phyloP scores from a whole-genome alignment of 2,329 filamentous ascomycete species.

The Aspergillus sp. region DNA sequence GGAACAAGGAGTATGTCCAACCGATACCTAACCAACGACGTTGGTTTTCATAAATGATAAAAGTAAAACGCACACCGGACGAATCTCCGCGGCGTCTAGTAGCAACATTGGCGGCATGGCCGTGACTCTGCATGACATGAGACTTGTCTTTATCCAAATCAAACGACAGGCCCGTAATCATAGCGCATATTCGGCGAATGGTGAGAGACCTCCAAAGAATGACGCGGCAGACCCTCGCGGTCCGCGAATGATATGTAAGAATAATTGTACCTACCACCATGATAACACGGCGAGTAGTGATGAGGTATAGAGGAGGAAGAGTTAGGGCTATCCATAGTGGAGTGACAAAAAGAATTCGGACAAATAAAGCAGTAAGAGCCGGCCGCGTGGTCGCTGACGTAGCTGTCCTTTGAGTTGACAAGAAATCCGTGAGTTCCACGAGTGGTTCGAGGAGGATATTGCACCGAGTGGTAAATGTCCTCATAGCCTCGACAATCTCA shows the following conservation, averaged over 20 bases:
- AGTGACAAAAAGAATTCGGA: conserved; percentile 82
- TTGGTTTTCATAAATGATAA: conserved; percentile 95
- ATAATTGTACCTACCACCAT: conserved; percentile 83
- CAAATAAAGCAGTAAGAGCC: conserved; percentile 83
- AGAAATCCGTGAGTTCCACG: conserved; percentile 84
- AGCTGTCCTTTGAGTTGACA: conserved; percentile 85
- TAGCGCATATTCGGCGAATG: conserved; percentile 66
- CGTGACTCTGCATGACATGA: conserved; percentile 41
- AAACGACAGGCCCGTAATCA: conserved; percentile 76
- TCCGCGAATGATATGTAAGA: conserved; percentile 88
- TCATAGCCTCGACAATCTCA: conserved; percentile 92
- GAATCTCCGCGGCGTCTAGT: conserved; percentile 50
- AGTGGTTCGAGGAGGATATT: conserved; percentile 90
- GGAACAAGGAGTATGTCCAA: conserved; percentile 88
- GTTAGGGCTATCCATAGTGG: conserved; percentile 85
- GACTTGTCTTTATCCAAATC: conserved; percentile 43
- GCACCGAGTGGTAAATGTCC: conserved; percentile 85
- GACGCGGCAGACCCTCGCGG: conserved; percentile 78
- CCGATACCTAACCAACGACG: conserved; percentile 91
- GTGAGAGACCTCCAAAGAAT: conserved; percentile 86
- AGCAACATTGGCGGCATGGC: conserved; percentile 49
- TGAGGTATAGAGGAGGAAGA: conserved; percentile 76
- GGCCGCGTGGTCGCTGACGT: conserved; percentile 89
- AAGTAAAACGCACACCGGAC: conserved; percentile 89
- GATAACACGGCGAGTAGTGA: conserved; percentile 81